Percentiles rank a stretch among this genome's conserved stretches.
These are phyloP conservation scores for Spergularia bocconei DNA, from an alignment of 148 eudicot genomes.

Conservation along the genomic window DNA sequence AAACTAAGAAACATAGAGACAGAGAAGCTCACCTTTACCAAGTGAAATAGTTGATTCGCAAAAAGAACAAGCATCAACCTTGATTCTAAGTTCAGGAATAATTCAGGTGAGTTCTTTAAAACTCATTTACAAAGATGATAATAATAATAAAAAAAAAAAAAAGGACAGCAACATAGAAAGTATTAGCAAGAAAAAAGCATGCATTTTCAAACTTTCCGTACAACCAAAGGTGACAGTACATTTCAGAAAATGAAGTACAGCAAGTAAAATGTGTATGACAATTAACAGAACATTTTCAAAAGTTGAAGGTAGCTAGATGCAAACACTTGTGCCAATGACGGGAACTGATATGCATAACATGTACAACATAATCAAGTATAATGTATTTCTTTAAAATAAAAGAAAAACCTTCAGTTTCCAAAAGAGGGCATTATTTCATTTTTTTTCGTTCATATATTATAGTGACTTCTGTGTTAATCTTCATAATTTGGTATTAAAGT, in stretches of 20 bases:
- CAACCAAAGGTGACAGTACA: neutral
- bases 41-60: neutral
- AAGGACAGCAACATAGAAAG: conserved; percentile 4
- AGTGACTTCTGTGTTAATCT: too few relatives aligned
- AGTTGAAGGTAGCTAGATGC: neutral
- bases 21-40: neutral
- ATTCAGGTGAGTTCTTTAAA: neutral
- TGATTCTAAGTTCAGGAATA: neutral
- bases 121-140: too few relatives aligned
- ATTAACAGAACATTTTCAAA: too few relatives aligned
- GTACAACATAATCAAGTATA: too few relatives aligned
- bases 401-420: too few relatives aligned
- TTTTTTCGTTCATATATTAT: too few relatives aligned
- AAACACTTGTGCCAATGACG: neutral
- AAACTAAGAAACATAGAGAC: neutral
- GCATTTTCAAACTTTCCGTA: neutral
- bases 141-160: neutral
- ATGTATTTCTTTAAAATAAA: too few relatives aligned
- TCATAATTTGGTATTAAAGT: too few relatives aligned
- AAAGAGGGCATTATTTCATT: too few relatives aligned
- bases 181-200: neutral
- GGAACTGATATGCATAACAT: neutral
- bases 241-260: conserved; percentile 4
- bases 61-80: neutral
- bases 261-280: neutral